phyloP scores from a whole-genome alignment of 306 rosid genomes.

The Hylodesmum podocarpum region DNA sequence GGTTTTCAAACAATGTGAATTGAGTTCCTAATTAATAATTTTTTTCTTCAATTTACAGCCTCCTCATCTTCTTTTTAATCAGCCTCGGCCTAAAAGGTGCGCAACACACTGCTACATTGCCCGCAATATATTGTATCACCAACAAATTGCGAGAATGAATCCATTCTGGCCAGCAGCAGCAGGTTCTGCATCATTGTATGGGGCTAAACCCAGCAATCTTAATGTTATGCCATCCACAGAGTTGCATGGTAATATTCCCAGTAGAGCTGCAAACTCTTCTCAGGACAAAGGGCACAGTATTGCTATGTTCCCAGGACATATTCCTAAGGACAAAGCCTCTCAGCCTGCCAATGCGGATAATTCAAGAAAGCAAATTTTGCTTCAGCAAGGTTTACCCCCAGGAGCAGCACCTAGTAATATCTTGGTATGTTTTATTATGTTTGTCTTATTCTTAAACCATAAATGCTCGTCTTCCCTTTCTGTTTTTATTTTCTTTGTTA shows the following conservation, averaged over 20 bases:
- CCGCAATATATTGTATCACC: constrained; percentile 66
- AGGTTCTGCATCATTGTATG: constrained; percentile 79
- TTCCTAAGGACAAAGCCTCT: constrained; percentile 68
- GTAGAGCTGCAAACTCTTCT: constrained; percentile 48
- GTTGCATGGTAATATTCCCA: constrained; percentile 54
- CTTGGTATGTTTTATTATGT: constrained; percentile 48
- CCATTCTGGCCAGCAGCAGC: constrained; percentile 94
- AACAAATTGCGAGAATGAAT: constrained; percentile 82
- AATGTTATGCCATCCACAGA: constrained; percentile 60
- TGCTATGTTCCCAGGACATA: constrained; percentile 58
- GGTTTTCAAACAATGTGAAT: not conserved
- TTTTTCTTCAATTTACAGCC: constrained; percentile 48
- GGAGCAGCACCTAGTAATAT: constrained; percentile 85
- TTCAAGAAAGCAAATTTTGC: constrained; percentile 75
- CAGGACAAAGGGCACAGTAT: constrained; percentile 78
- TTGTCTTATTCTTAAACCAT: not conserved
- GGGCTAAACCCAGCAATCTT: constrained; percentile 66
- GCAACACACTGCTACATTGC: constrained; percentile 97
- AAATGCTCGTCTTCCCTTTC: not conserved
- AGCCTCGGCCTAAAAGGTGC: constrained; percentile 88
- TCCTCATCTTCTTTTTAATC: constrained; percentile 66
- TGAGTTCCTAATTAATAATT: not conserved
- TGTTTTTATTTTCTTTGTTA: too few species aligned
- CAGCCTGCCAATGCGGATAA: constrained; percentile 63
- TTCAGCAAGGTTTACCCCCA: constrained; percentile 81